Evolutionary conservation across 169 alveolate genomes (phyloP).

Genomic region (Cryptosporidium meleagridis): DNA sequence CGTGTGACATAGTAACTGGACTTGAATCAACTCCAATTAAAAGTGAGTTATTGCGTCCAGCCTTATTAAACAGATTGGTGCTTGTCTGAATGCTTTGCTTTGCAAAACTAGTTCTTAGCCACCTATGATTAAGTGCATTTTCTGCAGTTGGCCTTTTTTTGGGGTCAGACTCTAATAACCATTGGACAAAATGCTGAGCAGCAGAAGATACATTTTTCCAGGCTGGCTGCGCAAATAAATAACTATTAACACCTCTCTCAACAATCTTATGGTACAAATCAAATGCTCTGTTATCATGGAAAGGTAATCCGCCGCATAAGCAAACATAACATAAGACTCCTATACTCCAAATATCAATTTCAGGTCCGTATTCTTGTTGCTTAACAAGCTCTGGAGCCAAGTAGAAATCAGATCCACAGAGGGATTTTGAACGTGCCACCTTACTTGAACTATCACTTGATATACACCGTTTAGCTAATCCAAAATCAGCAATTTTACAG

Average conservation of each 20-base stretch:
- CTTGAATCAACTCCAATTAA: not conserved
- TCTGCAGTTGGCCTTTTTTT: conserved; percentile 80
- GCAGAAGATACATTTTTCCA: conserved; percentile 31
- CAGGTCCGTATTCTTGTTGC: conserved; percentile 82
- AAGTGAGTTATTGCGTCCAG: not conserved
- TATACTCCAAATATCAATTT: conserved; percentile 79
- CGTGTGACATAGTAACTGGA: not conserved
- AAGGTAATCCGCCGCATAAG: conserved; percentile 80
- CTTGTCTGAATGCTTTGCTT: not conserved
- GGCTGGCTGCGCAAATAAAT: conserved; percentile 70
- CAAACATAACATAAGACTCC: conserved; percentile 80
- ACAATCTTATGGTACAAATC: conserved; percentile 78
- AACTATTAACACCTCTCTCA: conserved; percentile 75
- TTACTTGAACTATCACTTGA: not conserved
- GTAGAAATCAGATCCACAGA: conserved; percentile 82
- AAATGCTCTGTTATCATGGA: conserved; percentile 62
- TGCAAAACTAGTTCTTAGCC: conserved; percentile 29
- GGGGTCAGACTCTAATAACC: conserved; percentile 77
- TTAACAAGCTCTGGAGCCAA: conserved; percentile 79
- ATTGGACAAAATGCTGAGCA: conserved; percentile 76
- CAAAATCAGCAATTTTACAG: conserved; percentile 78
- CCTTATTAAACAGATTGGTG: not conserved
- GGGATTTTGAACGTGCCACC: conserved; percentile 74
- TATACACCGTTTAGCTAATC: conserved; percentile 76
- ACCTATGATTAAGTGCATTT: conserved; percentile 74